These are phyloP conservation scores for Paecilomyces sp. DNA, from an alignment of 2,329 filamentous ascomycete genomes.

Conservation along the genomic window DNA sequence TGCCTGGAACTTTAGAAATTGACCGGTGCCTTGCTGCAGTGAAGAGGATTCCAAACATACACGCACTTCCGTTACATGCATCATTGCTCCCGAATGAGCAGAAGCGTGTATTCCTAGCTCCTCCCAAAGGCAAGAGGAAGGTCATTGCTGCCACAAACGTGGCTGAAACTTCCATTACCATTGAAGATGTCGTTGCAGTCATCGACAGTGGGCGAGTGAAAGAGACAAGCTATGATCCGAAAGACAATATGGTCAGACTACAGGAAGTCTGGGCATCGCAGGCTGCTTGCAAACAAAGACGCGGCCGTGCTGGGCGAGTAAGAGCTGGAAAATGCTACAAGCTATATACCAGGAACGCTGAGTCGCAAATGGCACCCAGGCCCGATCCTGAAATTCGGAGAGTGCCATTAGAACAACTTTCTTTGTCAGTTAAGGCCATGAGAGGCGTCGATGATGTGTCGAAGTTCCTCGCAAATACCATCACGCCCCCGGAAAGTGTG, in stretches of 20 bases:
- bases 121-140: slow-evolving; percentile 78
- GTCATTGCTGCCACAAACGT: slow-evolving; percentile 94
- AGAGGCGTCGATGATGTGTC: slow-evolving; percentile 71
- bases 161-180: slow-evolving; percentile 96
- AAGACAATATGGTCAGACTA: slow-evolving; percentile 88
- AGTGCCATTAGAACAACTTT: slow-evolving; percentile 89
- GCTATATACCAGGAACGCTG: slow-evolving; percentile 79
- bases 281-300: slow-evolving; percentile 88
- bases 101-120: slow-evolving; percentile 69
- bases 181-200: slow-evolving; percentile 92
- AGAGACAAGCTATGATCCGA: slow-evolving; percentile 87
- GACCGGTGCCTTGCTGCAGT: slow-evolving; percentile 68
- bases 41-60: slow-evolving; percentile 56
- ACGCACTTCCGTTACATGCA: slow-evolving; percentile 84
- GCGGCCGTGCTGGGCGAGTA: slow-evolving; percentile 89
- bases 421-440: slow-evolving; percentile 91
- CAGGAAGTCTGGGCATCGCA: slow-evolving; percentile 93
- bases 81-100: slow-evolving; percentile 86
- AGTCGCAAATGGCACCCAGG: slow-evolving; percentile 74
- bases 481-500: slow-evolving; percentile 78
- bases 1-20: slow-evolving; percentile 89
- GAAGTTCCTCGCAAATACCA: slow-evolving; percentile 72
- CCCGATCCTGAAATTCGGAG: slow-evolving; percentile 91
- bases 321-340: slow-evolving; percentile 91
- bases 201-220: slow-evolving; percentile 95